A percentile compares a stretch with the other conserved stretches of the same genome.
phyloP scores from a whole-genome alignment of 495 filamentous ascomycete species.

The Penicillium bialowiezense region DNA sequence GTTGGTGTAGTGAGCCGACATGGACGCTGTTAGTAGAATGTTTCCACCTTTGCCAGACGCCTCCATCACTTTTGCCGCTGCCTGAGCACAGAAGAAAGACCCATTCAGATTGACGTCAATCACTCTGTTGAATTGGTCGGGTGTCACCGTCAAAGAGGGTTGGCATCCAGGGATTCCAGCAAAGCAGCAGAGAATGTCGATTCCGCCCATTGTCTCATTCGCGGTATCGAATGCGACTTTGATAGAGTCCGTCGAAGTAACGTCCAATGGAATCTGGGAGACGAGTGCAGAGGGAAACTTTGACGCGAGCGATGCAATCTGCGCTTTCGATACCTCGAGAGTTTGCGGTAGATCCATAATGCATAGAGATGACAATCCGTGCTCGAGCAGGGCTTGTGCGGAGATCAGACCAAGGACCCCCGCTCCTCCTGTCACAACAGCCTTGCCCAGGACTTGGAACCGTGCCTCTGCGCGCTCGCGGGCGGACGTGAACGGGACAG shows the following conservation, averaged over 20 bases:
- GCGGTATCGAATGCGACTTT: slow-evolving; percentile 37
- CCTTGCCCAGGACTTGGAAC: slow-evolving; percentile 63
- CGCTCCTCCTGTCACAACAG: slow-evolving; percentile 66
- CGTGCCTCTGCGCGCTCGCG: slow-evolving; percentile 48
- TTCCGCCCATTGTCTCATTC: slow-evolving; percentile 44
- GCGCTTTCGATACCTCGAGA: slow-evolving; percentile 33
- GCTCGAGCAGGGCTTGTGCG: slow-evolving; percentile 66
- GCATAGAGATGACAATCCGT: slow-evolving; percentile 57
- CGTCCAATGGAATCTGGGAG: slow-evolving; percentile 48
- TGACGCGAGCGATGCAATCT: slow-evolving; percentile 38
- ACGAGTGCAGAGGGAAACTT: slow-evolving; percentile 56
- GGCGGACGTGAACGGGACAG: slow-evolving; percentile 49
- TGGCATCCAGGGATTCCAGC: slow-evolving; percentile 64
- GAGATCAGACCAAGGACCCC: slow-evolving; percentile 62
- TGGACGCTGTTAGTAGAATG: slow-evolving; percentile 65
- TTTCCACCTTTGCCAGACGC: slow-evolving; percentile 51
- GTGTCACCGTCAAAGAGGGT: slow-evolving; percentile 53
- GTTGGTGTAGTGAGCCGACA: slow-evolving; percentile 65
- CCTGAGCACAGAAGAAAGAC: slow-evolving; percentile 66
- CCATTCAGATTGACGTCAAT: slow-evolving; percentile 70
- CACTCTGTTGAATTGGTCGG: slow-evolving; percentile 54
- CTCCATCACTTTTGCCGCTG: slow-evolving; percentile 55
- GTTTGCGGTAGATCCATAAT: slow-evolving; percentile 57
- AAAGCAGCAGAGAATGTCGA: slow-evolving; percentile 62
- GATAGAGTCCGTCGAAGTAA: slow-evolving; percentile 55